A percentile compares a stretch with the other conserved stretches of the same genome.
Conservation (phyloP, 148 eudicot genomes). For the Dysphania ambrosioides region DNA sequence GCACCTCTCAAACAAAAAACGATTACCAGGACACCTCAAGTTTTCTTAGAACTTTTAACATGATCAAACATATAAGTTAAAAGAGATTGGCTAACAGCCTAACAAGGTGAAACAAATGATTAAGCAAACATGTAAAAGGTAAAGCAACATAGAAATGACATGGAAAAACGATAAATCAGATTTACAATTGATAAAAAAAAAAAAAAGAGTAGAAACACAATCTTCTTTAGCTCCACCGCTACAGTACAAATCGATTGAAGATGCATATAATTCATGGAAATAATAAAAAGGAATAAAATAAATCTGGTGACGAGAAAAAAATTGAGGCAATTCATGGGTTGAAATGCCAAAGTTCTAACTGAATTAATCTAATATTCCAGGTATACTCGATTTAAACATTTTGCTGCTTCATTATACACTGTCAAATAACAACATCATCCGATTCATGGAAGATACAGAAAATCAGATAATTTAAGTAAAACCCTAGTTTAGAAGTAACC, state of each 20-base stretch:
- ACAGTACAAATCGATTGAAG: neutral
- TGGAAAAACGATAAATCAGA: neutral
- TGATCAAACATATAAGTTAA: neutral
- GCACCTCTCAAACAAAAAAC: neutral
- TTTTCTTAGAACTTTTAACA: neutral
- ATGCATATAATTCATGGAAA: neutral
- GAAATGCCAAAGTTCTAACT: neutral
- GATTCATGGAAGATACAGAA: neutral
- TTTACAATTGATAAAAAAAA: neutral
- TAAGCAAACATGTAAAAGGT: neutral
- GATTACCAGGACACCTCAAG: neutral
- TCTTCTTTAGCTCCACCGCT: neutral
- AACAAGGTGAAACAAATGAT: neutral
- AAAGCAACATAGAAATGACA: neutral
- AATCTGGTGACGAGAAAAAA: no score
- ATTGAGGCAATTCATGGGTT: neutral
- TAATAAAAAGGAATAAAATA: neutral
- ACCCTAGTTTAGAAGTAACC: neutral
- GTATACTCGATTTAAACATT: neutral
- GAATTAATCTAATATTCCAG: neutral
- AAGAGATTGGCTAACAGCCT: neutral
- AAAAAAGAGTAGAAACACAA: neutral
- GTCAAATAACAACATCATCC: neutral
- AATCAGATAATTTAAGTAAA: constrained; percentile 1
- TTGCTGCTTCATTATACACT: neutral